Evolutionary conservation across 1,284 basidiomycete species (phyloP), one percentile per base, ranked within the genome.

Genomic region (Ustilago cynodontis): DNA sequence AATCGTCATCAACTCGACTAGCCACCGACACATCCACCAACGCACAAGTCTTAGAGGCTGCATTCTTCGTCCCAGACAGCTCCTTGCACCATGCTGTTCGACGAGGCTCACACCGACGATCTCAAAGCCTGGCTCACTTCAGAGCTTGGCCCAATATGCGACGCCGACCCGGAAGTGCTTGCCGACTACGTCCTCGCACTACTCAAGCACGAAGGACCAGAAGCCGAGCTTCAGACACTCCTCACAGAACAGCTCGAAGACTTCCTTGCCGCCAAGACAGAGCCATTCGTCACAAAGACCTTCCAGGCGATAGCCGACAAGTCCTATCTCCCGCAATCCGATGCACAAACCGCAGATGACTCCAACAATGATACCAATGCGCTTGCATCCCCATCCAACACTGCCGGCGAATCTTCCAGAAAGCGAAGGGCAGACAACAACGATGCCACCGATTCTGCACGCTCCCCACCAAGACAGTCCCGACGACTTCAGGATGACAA

Each of bases 171-270:
- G 26, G 91, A 92, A 35, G 94, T 95, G 22, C 90, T 98, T 57
- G 92, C 94, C 14, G 94, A 98, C 86, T 98, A 98, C 86, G 92
- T 98, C 78, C 90, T 97, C 55, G 95, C 95, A n/a, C 88, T 98
- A 59, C 88, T 98, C 65, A 94, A 94, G 85, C 94, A 96, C 86
- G 93, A 94, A 87, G 91, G 91, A 11, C 89, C 92, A 5, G 93
- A 95, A 83, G 86, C 87, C n/a, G 92, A 95, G 76, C 91, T 97
- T 88, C 89, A 92, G 77, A 90, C 91, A 72, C 93, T 94, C 84
- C 88, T 98, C 59, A 86, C 89, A 10, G 85, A 89, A 1, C 94
- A 97, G 85, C 88, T 98, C 65, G 91, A 92, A 61, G 95, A 97
- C 87, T 98, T 98, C 86, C 89, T 98, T 51, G 94, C 94, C 87